A percentile compares a stretch with the other conserved stretches of the same genome.
Evolutionary conservation across 2,329 filamentous ascomycete genomes (phyloP).

Genomic region (Bipolaris bicolor): DNA sequence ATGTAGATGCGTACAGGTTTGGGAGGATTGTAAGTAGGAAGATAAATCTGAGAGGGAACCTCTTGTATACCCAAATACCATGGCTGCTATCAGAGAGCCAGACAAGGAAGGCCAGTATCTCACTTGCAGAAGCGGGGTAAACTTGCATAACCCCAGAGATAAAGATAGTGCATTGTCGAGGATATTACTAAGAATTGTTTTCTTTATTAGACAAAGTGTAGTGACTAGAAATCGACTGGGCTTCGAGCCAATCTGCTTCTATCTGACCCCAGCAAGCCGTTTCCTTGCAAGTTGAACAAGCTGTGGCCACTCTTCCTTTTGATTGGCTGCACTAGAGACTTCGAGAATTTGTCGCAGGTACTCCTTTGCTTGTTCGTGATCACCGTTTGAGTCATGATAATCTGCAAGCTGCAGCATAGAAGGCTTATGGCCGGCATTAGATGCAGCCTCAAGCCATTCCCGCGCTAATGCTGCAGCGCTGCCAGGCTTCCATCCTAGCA

Average conservation of each 20-base stretch:
- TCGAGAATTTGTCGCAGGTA: conserved; percentile 26
- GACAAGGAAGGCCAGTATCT: conserved; percentile 22
- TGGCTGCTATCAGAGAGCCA: conserved; percentile 14
- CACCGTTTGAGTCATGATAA: conserved; percentile 20
- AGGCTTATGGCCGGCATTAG: conserved; percentile 35
- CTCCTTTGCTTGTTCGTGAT: conserved; percentile 21
- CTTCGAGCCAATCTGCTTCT: background rate
- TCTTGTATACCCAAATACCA: background rate
- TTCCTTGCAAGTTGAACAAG: conserved; percentile 31
- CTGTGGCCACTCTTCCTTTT: conserved; percentile 36
- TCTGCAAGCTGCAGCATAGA: conserved; percentile 36
- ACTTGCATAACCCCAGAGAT: conserved; percentile 21
- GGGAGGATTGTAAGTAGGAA: background rate
- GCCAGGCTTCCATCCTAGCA: conserved; percentile 26
- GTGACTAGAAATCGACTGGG: background rate
- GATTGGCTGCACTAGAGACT: conserved; percentile 17
- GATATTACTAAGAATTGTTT: conserved; percentile 6
- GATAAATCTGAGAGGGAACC: background rate
- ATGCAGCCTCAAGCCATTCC: conserved; percentile 44
- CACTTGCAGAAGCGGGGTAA: conserved; percentile 23
- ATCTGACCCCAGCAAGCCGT: conserved; percentile 23
- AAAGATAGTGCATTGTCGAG: conserved; percentile 11
- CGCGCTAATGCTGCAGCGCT: conserved; percentile 26
- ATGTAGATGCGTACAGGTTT: background rate
- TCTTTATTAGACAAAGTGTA: background rate